phyloP scores from a whole-genome alignment of 2,329 filamentous ascomycete species.

The Clonostachys sp. region DNA sequence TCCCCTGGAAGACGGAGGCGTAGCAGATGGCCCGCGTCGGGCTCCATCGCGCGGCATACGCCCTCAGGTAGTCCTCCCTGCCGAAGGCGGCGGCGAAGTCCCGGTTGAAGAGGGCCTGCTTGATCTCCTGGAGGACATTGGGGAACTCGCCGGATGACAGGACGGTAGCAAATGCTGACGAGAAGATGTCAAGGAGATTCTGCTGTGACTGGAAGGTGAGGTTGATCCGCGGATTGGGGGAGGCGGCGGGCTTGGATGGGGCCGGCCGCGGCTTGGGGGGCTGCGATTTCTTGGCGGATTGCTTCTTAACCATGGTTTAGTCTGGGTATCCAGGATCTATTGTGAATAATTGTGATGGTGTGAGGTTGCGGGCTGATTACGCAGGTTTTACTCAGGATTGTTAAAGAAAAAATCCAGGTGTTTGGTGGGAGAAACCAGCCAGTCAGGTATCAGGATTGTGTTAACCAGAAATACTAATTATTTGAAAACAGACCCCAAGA shows the following conservation, averaged over 20 bases:
- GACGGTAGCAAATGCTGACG: conserved; percentile 51
- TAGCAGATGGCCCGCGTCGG: conserved; percentile 82
- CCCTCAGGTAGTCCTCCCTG: conserved; percentile 63
- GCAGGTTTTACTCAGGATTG: too few species aligned
- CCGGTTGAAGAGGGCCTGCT: conserved; percentile 78
- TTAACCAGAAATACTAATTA: too few species aligned
- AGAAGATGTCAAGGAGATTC: conserved; percentile 69
- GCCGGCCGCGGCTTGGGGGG: not conserved
- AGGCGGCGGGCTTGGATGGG: not conserved
- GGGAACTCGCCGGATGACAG: conserved; percentile 43
- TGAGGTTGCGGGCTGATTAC: too few species aligned
- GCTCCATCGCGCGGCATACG: conserved; percentile 89
- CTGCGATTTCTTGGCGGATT: not conserved
- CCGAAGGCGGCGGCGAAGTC: conserved; percentile 82
- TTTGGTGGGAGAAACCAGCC: too few species aligned
- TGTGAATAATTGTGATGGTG: too few species aligned
- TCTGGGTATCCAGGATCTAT: too few species aligned
- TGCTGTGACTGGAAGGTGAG: conserved; percentile 45
- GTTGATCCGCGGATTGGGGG: not conserved
- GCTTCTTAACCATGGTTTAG: conserved; percentile 1
- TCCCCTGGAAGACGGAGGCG: conserved; percentile 43
- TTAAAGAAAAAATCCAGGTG: too few species aligned
- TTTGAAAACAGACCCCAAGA: too few species aligned
- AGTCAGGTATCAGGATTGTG: too few species aligned
- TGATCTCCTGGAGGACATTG: conserved; percentile 71